phyloP scores from a whole-genome alignment of 83 land plant species.

The Diphasiastrum complanatum region DNA sequence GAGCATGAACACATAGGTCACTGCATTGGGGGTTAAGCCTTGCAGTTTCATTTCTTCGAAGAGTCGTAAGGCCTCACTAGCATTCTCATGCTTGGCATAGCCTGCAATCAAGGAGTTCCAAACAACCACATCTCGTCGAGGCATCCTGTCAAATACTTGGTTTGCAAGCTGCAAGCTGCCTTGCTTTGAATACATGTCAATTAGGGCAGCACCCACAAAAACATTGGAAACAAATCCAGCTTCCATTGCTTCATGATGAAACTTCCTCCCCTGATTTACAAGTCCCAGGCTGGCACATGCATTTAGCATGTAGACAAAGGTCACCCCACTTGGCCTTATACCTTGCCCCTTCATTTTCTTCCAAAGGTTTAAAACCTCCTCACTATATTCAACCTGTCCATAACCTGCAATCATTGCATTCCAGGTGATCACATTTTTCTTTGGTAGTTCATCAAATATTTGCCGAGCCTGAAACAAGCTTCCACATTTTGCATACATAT shows the following conservation, averaged over 20 bases:
- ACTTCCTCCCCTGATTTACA: no score
- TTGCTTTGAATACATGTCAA: no score
- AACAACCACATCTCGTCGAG: not conserved
- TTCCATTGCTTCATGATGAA: no score
- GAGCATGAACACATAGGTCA: not conserved
- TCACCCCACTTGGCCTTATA: not conserved
- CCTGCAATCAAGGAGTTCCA: slow-evolving; percentile 2
- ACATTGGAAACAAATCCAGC: no score
- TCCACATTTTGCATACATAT: not conserved
- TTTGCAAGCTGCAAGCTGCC: no score
- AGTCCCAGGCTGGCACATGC: not conserved
- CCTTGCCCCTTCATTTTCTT: no score
- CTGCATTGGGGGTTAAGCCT: not conserved
- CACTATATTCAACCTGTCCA: no score
- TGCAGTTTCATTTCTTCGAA: not conserved
- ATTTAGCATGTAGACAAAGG: not conserved
- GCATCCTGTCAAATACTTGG: not conserved
- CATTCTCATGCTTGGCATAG: not conserved
- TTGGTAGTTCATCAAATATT: not conserved
- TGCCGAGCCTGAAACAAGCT: not conserved
- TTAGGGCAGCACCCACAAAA: no score
- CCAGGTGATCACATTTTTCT: no score
- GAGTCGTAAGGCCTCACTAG: not conserved
- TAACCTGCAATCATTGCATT: no score
- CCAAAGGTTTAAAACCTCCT: no score